These are phyloP conservation scores for Coemansia sp. DNA, from an alignment of 192 early-diverging fungal genomes.

Conservation along the genomic window DNA sequence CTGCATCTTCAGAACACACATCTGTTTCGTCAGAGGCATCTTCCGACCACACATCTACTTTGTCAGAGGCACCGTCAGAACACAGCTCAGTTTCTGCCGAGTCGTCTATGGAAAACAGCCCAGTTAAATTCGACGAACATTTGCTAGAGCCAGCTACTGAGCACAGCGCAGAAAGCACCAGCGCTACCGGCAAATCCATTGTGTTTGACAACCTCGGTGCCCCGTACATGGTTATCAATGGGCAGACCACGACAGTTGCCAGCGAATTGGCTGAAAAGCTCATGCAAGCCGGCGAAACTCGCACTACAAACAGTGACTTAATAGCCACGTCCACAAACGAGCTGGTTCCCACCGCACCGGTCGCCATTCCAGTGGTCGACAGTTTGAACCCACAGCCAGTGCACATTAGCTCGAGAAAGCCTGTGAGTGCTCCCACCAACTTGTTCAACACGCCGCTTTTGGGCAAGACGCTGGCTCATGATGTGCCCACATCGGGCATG, in stretches of 20 bases:
- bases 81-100: neutral
- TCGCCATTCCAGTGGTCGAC: slow-evolving; percentile 39
- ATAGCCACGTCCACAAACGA: neutral
- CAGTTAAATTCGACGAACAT: neutral
- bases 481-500: neutral
- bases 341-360: slow-evolving; percentile 17
- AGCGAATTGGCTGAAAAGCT: slow-evolving; percentile 41
- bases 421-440: slow-evolving; percentile 11
- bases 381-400: neutral
- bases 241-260: slow-evolving; percentile 30
- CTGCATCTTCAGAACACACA: neutral
- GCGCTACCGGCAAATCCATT: slow-evolving; percentile 24
- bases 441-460: slow-evolving; percentile 24
- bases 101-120: neutral
- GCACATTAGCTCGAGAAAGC: neutral
- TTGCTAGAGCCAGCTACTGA: neutral
- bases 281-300: slow-evolving; percentile 27
- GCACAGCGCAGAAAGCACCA: neutral
- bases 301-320: neutral
- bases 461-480: neutral
- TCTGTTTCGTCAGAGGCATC: neutral
- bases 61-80: neutral
- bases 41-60: neutral
- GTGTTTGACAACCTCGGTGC: slow-evolving; percentile 46
- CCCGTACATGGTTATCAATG: slow-evolving; percentile 38